A percentile compares a stretch with the other conserved stretches of the same genome.
Evolutionary conservation across 2,329 filamentous ascomycete genomes (phyloP).

Genomic region (Botrytis squamosa): DNA sequence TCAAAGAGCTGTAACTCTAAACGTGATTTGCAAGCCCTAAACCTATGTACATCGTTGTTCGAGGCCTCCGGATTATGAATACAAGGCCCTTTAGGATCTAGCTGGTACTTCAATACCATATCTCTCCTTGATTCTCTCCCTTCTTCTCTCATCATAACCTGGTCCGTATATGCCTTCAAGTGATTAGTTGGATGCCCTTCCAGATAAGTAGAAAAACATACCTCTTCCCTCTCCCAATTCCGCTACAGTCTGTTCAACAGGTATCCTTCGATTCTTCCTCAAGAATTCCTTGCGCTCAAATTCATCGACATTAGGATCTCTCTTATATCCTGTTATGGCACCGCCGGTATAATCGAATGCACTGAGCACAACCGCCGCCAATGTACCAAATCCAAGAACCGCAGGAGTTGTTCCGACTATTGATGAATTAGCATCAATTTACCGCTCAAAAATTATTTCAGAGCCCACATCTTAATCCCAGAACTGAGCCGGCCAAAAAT

Average conservation of each 20-base stretch:
- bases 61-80: slow-evolving; percentile 19
- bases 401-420: slow-evolving; percentile 61
- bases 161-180: slow-evolving; percentile 62
- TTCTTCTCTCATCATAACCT: slow-evolving; percentile 67
- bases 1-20: not conserved
- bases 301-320: slow-evolving; percentile 56
- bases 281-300: slow-evolving; percentile 61
- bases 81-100: slow-evolving; percentile 31
- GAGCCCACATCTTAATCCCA: slow-evolving; percentile 59
- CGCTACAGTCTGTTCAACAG: slow-evolving; percentile 63
- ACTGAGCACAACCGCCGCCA: slow-evolving; percentile 54
- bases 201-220: slow-evolving; percentile 41
- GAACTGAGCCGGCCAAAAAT: slow-evolving; percentile 60
- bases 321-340: slow-evolving; percentile 50
- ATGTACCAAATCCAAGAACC: slow-evolving; percentile 62
- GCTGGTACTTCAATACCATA: slow-evolving; percentile 65
- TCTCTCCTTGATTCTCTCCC: slow-evolving; percentile 63
- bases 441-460: not conserved
- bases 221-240: slow-evolving; percentile 71
- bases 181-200: slow-evolving; percentile 3
- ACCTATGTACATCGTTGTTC: slow-evolving; percentile 22
- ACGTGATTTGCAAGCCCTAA: slow-evolving; percentile 10
- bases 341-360: slow-evolving; percentile 65
- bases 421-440: slow-evolving; percentile 19
- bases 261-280: slow-evolving; percentile 60